A percentile compares a stretch with the other conserved stretches of the same genome.
phyloP scores from a whole-genome alignment of 345 rosid genomes.

The Hibiscus trionum region DNA sequence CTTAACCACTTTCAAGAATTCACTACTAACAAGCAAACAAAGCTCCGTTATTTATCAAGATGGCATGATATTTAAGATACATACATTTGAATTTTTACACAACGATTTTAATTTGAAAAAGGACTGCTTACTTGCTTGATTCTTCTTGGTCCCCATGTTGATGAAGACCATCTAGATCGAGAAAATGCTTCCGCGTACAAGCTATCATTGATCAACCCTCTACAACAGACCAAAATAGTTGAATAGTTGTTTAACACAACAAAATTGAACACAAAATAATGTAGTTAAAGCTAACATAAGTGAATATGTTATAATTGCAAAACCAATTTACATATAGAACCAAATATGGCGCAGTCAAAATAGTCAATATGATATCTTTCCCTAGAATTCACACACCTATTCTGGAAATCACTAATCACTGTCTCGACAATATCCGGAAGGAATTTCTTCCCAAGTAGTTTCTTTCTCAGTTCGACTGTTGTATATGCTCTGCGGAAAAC shows the following conservation, averaged over 20 bases:
- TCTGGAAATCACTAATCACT: conserved; percentile 45
- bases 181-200: conserved; percentile 68
- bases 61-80: neutral
- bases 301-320: neutral
- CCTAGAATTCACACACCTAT: conserved; percentile 31
- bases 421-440: conserved; percentile 35
- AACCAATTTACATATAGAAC: neutral
- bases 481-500: conserved; percentile 52
- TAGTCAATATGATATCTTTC: conserved; percentile 2
- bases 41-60: neutral
- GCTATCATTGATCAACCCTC: conserved; percentile 75
- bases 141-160: conserved; percentile 82
- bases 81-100: neutral
- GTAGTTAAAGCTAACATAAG: neutral
- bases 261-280: neutral
- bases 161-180: conserved; percentile 76
- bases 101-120: neutral
- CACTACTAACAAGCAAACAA: neutral
- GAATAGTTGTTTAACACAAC: conserved; percentile 3
- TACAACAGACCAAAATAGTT: conserved; percentile 25
- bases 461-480: conserved; percentile 64
- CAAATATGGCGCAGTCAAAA: neutral
- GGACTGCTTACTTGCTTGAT: conserved; percentile 64
- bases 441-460: conserved; percentile 53
- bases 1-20: conserved; percentile 32